These are phyloP conservation scores for Suhomyces choctaworum DNA, from an alignment of 1,139 yeast genomes.

Conservation along the genomic window DNA sequence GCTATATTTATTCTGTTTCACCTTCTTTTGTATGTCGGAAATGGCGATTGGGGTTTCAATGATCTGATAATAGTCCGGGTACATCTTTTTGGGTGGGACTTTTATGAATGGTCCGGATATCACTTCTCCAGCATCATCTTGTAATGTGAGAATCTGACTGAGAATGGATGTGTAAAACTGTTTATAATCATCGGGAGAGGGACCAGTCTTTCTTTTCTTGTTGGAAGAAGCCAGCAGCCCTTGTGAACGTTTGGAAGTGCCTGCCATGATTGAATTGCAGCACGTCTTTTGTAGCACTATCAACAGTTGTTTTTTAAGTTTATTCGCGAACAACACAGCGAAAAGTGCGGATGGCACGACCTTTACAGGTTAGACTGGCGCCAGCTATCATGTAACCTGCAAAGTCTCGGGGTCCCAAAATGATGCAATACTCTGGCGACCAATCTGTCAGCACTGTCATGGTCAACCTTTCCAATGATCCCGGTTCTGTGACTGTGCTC, in stretches of 20 bases:
- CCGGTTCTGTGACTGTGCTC: slow-evolving; percentile 50
- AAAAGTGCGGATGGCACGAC: no score
- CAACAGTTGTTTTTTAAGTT: slow-evolving; percentile 2
- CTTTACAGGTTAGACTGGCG: no score
- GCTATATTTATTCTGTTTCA: slow-evolving; percentile 35
- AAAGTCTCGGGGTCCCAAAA: no score
- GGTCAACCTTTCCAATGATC: slow-evolving; percentile 5
- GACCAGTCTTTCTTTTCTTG: slow-evolving; percentile 18
- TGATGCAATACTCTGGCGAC: no score
- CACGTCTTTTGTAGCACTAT: background rate
- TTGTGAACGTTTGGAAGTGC: slow-evolving; percentile 14
- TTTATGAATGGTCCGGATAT: slow-evolving; percentile 59
- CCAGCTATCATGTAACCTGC: no score
- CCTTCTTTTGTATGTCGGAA: slow-evolving; percentile 58
- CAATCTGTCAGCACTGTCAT: no score
- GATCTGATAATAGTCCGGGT: slow-evolving; percentile 79
- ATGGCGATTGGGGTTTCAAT: slow-evolving; percentile 67
- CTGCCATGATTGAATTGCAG: slow-evolving; percentile 10
- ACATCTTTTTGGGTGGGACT: slow-evolving; percentile 70
- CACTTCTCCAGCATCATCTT: slow-evolving; percentile 33
- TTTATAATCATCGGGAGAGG: slow-evolving; percentile 25
- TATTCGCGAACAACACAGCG: no score
- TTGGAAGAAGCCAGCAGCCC: slow-evolving; percentile 9
- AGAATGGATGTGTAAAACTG: slow-evolving; percentile 31
- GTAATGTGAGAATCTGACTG: slow-evolving; percentile 26